phyloP scores from a whole-genome alignment of 1,284 basidiomycete species.

The Cerrena zonata region DNA sequence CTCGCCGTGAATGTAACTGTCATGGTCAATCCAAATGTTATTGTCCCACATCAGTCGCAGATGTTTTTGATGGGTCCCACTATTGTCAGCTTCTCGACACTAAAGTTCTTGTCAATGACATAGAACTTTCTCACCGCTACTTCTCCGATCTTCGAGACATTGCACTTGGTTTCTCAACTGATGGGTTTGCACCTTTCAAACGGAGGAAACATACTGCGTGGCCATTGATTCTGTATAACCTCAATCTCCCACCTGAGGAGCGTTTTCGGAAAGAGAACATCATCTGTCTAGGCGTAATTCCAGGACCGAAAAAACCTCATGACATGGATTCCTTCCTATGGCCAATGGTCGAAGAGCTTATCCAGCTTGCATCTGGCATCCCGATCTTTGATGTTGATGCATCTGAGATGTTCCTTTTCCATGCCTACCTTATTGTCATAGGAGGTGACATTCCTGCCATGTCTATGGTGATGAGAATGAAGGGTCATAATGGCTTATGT shows the following conservation, averaged over 20 bases:
- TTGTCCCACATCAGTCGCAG: too few species aligned
- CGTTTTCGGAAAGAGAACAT: conserved; percentile 29
- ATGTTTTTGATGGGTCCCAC: conserved; percentile 20
- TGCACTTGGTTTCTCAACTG: conserved; percentile 27
- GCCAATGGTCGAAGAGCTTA: conserved; percentile 34
- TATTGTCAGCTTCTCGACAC: conserved; percentile 14
- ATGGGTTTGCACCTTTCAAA: conserved; percentile 37
- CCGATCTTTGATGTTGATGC: conserved; percentile 27
- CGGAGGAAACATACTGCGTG: conserved; percentile 33
- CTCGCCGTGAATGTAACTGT: conserved; percentile 7
- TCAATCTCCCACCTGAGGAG: conserved; percentile 34
- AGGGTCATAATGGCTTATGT: conserved; percentile 38
- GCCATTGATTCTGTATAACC: conserved; percentile 39
- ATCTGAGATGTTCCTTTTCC: conserved; percentile 27
- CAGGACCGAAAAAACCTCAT: conserved; percentile 37
- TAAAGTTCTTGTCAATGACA: conserved; percentile 13
- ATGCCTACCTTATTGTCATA: conserved; percentile 34
- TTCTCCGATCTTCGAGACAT: conserved; percentile 26
- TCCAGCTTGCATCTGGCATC: conserved; percentile 32
- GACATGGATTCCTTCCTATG: conserved; percentile 39
- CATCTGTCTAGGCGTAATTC: conserved; percentile 36
- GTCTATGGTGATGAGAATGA: conserved; percentile 39
- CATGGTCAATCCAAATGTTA: conserved; percentile 10
- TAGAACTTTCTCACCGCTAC: conserved; percentile 15
- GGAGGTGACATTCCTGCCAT: conserved; percentile 43